phyloP scores from a whole-genome alignment of 371 early-diverging fungal species.

The Syncephalis fuscata region DNA sequence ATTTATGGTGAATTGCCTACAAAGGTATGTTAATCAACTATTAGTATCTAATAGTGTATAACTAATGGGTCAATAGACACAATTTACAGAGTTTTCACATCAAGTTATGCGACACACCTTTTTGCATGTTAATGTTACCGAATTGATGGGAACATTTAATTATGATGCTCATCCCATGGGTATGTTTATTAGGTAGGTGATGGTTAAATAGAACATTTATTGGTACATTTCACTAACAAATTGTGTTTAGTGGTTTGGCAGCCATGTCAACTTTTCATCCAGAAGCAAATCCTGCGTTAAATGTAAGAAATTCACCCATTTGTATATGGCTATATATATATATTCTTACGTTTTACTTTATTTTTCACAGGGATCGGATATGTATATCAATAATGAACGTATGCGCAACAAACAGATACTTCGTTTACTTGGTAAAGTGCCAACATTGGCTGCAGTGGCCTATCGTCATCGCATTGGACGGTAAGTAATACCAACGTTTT shows the following conservation, averaged over 20 bases:
- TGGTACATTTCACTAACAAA: neutral
- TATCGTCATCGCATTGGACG: slow-evolving; percentile 14
- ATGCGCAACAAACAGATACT: slow-evolving; percentile 27
- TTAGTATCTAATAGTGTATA: neutral
- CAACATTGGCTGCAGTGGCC: slow-evolving; percentile 33
- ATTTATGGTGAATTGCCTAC: slow-evolving; percentile 25
- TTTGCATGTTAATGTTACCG: slow-evolving; percentile 20
- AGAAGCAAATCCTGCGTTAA: slow-evolving; percentile 37
- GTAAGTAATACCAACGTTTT: neutral
- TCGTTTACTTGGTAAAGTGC: slow-evolving; percentile 38
- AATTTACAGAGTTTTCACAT: slow-evolving; percentile 10
- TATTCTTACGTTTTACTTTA: neutral
- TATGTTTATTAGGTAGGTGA: slow-evolving; percentile 19
- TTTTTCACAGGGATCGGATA: slow-evolving; percentile 10
- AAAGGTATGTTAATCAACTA: slow-evolving; percentile 1
- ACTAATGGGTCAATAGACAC: slow-evolving; percentile 2
- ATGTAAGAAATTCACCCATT: slow-evolving; percentile 1
- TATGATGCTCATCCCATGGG: slow-evolving; percentile 53
- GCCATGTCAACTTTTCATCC: slow-evolving; percentile 45
- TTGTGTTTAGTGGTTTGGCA: slow-evolving; percentile 14
- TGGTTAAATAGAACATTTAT: slow-evolving; percentile 1
- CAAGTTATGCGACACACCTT: slow-evolving; percentile 39
- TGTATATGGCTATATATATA: neutral
- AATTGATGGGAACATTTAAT: slow-evolving; percentile 31
- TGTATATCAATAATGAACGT: slow-evolving; percentile 19